These are phyloP conservation scores for Macrolepiota dolichaula DNA, from an alignment of 768 basidiomycete species.

Conservation along the genomic window DNA sequence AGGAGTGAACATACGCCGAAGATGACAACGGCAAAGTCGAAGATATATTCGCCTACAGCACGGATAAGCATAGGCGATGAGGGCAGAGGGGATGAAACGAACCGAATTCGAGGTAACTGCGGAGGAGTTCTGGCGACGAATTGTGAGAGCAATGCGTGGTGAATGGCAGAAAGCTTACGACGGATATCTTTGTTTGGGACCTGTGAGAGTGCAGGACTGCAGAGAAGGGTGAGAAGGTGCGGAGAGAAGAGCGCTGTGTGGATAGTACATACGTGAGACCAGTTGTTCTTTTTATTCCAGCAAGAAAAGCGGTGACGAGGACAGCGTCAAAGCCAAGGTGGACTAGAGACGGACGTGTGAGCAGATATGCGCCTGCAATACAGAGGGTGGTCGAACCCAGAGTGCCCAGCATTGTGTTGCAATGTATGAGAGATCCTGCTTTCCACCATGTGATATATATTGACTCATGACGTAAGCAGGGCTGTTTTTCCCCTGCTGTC, in stretches of 20 bases:
- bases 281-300: conserved; percentile 80
- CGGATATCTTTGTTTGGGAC: conserved; percentile 89
- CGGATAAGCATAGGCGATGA: conserved; percentile 9
- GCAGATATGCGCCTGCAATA: neutral
- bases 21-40: conserved; percentile 84
- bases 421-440: neutral
- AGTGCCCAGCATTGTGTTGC: conserved; percentile 54
- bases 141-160: neutral
- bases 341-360: conserved; percentile 28
- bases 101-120: conserved; percentile 81
- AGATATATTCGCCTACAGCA: conserved; percentile 73
- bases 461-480: conserved; percentile 10
- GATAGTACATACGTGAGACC: conserved; percentile 69
- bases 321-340: conserved; percentile 77
- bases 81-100: conserved; percentile 19
- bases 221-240: neutral
- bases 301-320: conserved; percentile 76
- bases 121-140: conserved; percentile 53
- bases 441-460: neutral
- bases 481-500: neutral
- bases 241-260: neutral
- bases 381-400: conserved; percentile 33
- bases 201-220: conserved; percentile 69
- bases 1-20: conserved; percentile 58
- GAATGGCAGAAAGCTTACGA: conserved; percentile 46